Base-by-base conservation (phyloP, 257 asterid genomes). In the Craterostigma plantagineum region DNA sequence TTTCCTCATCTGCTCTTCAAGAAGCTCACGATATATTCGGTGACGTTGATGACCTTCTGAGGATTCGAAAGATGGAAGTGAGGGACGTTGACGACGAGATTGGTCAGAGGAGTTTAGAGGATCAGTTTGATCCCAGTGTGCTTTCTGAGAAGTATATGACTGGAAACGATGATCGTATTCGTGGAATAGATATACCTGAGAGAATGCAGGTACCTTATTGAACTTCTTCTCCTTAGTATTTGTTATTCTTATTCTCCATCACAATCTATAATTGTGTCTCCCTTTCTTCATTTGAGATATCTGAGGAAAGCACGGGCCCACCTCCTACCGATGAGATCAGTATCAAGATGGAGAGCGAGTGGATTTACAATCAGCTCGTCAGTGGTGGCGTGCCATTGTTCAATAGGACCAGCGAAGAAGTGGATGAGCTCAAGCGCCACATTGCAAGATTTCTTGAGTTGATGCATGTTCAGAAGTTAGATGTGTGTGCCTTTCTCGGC, bases 1-100 rank as follows among this genome's bases (percentile, higher is more conserved):
- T 79, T 59, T 74, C 93, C 35, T 76, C 98, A 45, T 61, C 75
- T 2, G 93, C 93, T 38, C 78, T 87, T 41, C 83, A 71, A 67
- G 98, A 87, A 64, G 98, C 95, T 5, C 92, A 70, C 48, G 93
- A 76, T 30, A 82, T 87, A 56, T 87, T 87, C 66, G 98, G 98
- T 62, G 95, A 87, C 73, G 90, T 72, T 13, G 98, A 87, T 30
- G 98, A 87, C 45, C 67, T 76, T 43, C 45, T 82, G 54, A 63
- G 64, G 66, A 58, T 66, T 33, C 91, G 93, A 34, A 72, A 70
- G 73, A 13, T 72, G 50, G 70, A 63, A 11, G 61, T 42, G 49
- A 62, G 58, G 52, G 67, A 69, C 50, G 71, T 55, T 52, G 39
- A 47, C 53, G 65, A 62, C 48, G 92, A 69, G 23, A 41, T 57